Conservation (phyloP, 768 basidiomycete species). For the Sarcodon aspratus region DNA sequence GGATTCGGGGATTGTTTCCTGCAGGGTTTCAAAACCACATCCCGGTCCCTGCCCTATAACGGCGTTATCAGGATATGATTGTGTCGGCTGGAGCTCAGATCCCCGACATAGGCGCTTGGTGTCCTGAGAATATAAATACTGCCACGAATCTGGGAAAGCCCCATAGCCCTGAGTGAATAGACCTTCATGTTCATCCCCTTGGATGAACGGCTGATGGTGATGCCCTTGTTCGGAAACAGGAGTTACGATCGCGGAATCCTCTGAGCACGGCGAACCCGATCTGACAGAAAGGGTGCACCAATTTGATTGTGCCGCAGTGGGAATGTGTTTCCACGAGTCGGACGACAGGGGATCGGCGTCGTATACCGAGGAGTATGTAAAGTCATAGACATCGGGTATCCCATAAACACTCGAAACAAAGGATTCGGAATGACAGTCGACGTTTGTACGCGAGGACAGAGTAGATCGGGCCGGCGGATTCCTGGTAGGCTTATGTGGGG, state of each 20-base stretch:
- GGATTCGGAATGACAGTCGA: neutral
- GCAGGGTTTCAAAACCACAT: no score
- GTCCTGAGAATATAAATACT: no score
- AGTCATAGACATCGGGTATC: neutral
- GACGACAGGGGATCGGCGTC: neutral
- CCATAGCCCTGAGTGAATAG: no score
- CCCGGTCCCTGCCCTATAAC: no score
- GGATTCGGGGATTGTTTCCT: no score
- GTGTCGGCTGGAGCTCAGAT: no score
- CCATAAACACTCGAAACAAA: neutral
- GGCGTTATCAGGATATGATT: no score
- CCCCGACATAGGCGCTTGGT: no score
- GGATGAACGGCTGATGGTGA: neutral
- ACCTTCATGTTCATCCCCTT: neutral
- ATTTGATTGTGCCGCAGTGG: neutral
- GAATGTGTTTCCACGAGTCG: neutral
- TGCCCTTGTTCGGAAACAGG: neutral
- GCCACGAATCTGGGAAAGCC: no score
- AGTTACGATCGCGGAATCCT: neutral
- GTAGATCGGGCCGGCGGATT: neutral
- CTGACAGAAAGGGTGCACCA: neutral
- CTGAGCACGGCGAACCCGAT: neutral
- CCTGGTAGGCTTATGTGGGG: neutral
- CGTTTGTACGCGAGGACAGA: neutral
- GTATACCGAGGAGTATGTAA: neutral